Evolutionary conservation across 192 early-diverging fungal genomes (phyloP).

Genomic region (Pilobolus umbonatus): DNA sequence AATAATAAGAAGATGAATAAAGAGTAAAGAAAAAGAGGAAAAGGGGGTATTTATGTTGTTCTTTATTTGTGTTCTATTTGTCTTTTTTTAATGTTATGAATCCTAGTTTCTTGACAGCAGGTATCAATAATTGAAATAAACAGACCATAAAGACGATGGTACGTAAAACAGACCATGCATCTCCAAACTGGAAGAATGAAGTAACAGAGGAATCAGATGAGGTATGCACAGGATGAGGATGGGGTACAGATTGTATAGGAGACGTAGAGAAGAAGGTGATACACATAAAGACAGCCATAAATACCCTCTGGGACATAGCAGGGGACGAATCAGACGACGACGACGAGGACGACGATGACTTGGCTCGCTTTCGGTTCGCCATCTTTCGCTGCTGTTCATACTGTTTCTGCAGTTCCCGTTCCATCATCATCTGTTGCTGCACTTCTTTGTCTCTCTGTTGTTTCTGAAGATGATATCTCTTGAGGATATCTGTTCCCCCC

Average conservation of each 20-base stretch:
- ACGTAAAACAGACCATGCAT: slow-evolving; percentile 4
- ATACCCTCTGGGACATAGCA: slow-evolving; percentile 32
- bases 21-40: too few relatives aligned
- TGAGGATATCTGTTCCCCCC: slow-evolving; percentile 37
- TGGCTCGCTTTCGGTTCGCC: slow-evolving; percentile 11
- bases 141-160: slow-evolving; percentile 14
- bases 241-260: slow-evolving; percentile 26
- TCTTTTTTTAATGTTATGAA: too few relatives aligned
- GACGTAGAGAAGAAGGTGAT: slow-evolving; percentile 47
- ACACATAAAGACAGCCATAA: slow-evolving; percentile 60
- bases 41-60: too few relatives aligned
- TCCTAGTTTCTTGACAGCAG: too few relatives aligned
- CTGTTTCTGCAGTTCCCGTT: slow-evolving; percentile 12
- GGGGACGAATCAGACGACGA: slow-evolving; percentile 27
- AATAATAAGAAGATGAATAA: too few relatives aligned
- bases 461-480: slow-evolving; percentile 15
- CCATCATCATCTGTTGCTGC: not conserved
- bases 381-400: slow-evolving; percentile 10
- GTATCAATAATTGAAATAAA: slow-evolving; percentile 17
- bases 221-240: slow-evolving; percentile 24
- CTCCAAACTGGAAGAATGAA: slow-evolving; percentile 7
- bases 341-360: slow-evolving; percentile 25
- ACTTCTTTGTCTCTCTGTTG: slow-evolving; percentile 6
- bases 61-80: too few relatives aligned
- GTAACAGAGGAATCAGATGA: slow-evolving; percentile 12